Percentiles rank a stretch among this genome's conserved stretches.
Conservation (phyloP, 2,329 filamentous ascomycete species). For the Colletotrichum sp. region DNA sequence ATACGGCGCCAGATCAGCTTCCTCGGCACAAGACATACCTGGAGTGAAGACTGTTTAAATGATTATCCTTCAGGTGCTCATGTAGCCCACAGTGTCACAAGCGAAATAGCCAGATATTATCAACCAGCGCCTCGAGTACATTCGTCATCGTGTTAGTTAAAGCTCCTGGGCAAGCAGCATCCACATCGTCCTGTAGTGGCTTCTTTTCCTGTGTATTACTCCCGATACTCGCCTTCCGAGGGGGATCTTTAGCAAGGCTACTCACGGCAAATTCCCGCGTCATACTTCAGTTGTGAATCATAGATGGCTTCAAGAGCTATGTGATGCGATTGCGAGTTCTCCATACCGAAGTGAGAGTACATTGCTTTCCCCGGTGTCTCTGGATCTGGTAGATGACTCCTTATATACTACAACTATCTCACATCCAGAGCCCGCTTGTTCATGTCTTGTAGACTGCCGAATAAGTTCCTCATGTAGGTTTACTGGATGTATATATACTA, state of each 20-base stretch:
- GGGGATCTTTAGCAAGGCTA: no score
- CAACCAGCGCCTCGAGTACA: accelerated
- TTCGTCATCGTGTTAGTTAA: neutral
- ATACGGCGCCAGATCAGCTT: no score
- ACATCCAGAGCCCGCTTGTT: neutral
- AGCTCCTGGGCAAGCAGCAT: neutral
- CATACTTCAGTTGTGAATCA: neutral
- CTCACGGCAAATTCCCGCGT: accelerated
- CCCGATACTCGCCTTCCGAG: neutral
- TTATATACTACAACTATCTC: neutral
- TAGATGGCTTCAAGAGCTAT: neutral
- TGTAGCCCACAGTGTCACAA: neutral
- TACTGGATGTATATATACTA: no score
- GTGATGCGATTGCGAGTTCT: neutral
- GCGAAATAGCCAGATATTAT: accelerated
- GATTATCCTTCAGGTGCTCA: no score
- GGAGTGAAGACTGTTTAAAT: no score
- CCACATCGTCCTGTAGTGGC: accelerated
- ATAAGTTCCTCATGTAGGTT: neutral
- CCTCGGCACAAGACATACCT: no score
- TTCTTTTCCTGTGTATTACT: neutral
- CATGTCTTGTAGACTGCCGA: accelerated
- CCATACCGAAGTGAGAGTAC: accelerated
- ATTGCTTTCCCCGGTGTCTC: neutral
- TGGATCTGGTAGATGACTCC: neutral